These are phyloP conservation scores for Colletotrichum caudatum DNA, from an alignment of 2,329 filamentous ascomycete genomes.

Conservation along the genomic window DNA sequence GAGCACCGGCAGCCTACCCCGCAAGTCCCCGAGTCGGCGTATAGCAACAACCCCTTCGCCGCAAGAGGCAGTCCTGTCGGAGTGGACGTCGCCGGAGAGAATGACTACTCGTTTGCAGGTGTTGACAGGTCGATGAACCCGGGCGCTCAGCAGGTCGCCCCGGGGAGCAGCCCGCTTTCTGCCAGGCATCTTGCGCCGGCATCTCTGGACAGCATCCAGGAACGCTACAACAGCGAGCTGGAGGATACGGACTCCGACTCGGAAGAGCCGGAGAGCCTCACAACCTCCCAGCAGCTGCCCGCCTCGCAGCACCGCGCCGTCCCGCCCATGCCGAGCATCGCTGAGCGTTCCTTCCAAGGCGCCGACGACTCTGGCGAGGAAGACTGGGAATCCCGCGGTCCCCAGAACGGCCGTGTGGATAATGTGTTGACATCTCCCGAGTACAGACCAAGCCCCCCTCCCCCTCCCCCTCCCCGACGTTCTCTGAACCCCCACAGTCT, in stretches of 20 bases:
- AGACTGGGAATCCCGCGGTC: background rate
- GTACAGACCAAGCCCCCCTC: slow-evolving; percentile 17
- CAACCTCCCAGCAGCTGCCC: slow-evolving; percentile 29
- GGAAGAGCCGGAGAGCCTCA: slow-evolving; percentile 31
- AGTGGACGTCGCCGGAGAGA: background rate
- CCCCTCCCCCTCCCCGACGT: slow-evolving; percentile 16
- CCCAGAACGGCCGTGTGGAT: background rate
- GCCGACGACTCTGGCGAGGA: slow-evolving; percentile 21
- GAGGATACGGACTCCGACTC: slow-evolving; percentile 39
- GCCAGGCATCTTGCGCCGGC: slow-evolving; percentile 3
- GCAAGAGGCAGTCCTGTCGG: background rate
- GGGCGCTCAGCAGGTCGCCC: background rate
- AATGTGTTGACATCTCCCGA: slow-evolving; percentile 23
- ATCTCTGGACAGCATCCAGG: slow-evolving; percentile 31
- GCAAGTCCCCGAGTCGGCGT: slow-evolving; percentile 25
- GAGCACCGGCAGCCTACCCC: slow-evolving; percentile 30
- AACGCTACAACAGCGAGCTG: slow-evolving; percentile 40
- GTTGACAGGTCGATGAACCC: background rate
- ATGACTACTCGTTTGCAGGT: background rate
- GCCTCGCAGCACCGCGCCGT: background rate
- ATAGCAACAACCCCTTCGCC: slow-evolving; percentile 31
- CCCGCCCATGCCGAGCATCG: slow-evolving; percentile 28
- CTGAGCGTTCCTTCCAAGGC: slow-evolving; percentile 18
- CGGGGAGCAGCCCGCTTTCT: slow-evolving; percentile 20
- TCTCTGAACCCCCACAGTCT: background rate